These are phyloP conservation scores for Erigeron philadelphicus DNA, from an alignment of 140 eudicot species.

Conservation along the genomic window DNA sequence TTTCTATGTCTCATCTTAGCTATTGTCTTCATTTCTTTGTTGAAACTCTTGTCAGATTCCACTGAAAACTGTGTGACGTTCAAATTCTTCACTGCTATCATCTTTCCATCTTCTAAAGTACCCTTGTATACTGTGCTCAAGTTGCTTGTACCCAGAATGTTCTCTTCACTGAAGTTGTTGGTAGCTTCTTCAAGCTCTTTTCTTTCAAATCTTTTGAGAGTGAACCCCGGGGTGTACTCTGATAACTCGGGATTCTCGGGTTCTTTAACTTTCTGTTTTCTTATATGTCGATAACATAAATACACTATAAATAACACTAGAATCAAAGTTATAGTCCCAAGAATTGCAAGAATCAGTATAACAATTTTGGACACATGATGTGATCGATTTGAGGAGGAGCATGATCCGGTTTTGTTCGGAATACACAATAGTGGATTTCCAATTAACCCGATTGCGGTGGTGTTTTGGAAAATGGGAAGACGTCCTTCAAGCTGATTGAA, in stretches of 20 bases:
- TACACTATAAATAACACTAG: slow-evolving; percentile 31
- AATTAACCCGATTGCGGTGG: slow-evolving; percentile 32
- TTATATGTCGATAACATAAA: slow-evolving; percentile 21
- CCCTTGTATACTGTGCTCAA: slow-evolving; percentile 89
- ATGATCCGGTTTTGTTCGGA: slow-evolving; percentile 29
- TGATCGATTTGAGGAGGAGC: slow-evolving; percentile 27
- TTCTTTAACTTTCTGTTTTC: slow-evolving; percentile 23
- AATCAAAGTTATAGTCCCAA: slow-evolving; percentile 34
- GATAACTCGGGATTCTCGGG: slow-evolving; percentile 28
- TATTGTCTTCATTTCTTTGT: slow-evolving; percentile 59
- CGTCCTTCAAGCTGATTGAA: slow-evolving; percentile 74
- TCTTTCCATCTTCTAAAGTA: slow-evolving; percentile 45
- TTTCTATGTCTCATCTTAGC: slow-evolving; percentile 65
- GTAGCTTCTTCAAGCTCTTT: slow-evolving; percentile 62
- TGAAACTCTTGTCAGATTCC: slow-evolving; percentile 62
- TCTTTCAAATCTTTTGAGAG: slow-evolving; percentile 51
- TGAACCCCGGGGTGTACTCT: slow-evolving; percentile 28
- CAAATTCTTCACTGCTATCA: slow-evolving; percentile 61
- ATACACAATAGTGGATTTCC: slow-evolving; percentile 73
- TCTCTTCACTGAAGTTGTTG: slow-evolving; percentile 41
- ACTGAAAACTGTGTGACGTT: slow-evolving; percentile 49
- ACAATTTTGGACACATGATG: slow-evolving; percentile 33
- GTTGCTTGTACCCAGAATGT: slow-evolving; percentile 55
- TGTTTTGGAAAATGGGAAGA: slow-evolving; percentile 49
- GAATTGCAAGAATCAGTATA: slow-evolving; percentile 37